Conservation (phyloP, 2,329 filamentous ascomycete species). For the Atkinsonella hypoxylon region DNA sequence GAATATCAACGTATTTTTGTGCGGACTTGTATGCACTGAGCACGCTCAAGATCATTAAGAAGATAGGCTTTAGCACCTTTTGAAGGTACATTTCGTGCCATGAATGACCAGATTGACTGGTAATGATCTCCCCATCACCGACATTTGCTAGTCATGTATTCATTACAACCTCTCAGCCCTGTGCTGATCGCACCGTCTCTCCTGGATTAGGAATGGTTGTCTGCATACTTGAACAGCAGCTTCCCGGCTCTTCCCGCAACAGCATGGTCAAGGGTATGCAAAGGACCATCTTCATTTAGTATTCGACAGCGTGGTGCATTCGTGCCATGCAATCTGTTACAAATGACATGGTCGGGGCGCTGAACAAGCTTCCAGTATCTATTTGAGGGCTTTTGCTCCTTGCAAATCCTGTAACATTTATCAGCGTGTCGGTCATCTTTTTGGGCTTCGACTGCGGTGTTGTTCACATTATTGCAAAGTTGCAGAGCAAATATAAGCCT, state of each 20-base stretch:
- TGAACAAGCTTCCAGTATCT: conserved; percentile 97
- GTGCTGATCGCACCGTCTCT: conserved; percentile 75
- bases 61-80: conserved; percentile 99
- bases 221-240: conserved; percentile 70
- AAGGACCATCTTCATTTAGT: conserved; percentile 93
- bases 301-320: conserved; percentile 98
- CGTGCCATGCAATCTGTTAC: conserved; percentile 95
- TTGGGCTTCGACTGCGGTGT: conserved; percentile 87
- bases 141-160: conserved; percentile 78
- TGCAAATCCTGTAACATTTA: conserved; percentile 81
- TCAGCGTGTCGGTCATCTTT: conserved; percentile 80
- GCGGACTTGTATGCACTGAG: conserved; percentile 78
- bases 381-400: conserved; percentile 91
- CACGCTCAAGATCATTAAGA: conserved; percentile 98
- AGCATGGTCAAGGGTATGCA: conserved; percentile 78
- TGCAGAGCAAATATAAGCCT: conserved; percentile 5
- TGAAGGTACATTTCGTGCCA: conserved; percentile 67
- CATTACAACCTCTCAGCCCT: conserved; percentile 95
- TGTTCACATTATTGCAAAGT: conserved; percentile 52
- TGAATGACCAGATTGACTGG: background rate
- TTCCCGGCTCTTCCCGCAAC: conserved; percentile 72
- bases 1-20: conserved; percentile 87
- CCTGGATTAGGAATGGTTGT: conserved; percentile 84
- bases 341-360: conserved; percentile 94
- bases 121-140: background rate